phyloP scores from a whole-genome alignment of 179 eudicot genomes.

The Actinidia polygama region DNA sequence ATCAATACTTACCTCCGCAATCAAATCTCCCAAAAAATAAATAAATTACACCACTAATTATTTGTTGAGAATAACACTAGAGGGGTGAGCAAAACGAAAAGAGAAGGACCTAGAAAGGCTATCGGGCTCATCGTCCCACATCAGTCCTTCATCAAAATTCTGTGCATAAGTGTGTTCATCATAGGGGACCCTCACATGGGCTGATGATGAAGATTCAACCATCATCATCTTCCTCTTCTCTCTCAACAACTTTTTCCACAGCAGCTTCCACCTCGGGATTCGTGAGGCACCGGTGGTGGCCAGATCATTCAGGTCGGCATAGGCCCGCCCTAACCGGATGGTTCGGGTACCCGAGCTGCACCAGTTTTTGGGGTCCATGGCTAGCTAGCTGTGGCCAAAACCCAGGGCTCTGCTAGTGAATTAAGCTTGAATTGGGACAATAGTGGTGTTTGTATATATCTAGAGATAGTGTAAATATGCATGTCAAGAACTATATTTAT shows the following conservation, averaged over 20 bases:
- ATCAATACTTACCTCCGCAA: neutral
- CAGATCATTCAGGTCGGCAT: neutral
- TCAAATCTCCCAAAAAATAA: neutral
- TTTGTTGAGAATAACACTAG: neutral
- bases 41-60: too few relatives aligned
- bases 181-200: neutral
- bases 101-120: slow-evolving; percentile 14
- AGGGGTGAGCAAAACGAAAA: slow-evolving; percentile 12
- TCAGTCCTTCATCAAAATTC: slow-evolving; percentile 21
- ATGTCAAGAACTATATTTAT: neutral
- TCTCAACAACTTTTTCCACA: slow-evolving; percentile 16
- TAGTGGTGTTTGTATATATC: neutral
- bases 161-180: neutral
- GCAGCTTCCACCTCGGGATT: slow-evolving; percentile 1
- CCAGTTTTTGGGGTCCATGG: neutral
- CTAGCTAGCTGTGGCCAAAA: neutral
- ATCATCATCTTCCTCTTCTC: slow-evolving; percentile 17
- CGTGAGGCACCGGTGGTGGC: neutral
- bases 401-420: neutral
- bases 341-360: neutral
- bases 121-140: slow-evolving; percentile 17
- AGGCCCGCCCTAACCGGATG: slow-evolving; percentile 1
- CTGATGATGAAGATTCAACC: neutral
- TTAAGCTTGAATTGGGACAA: neutral
- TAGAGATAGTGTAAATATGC: neutral